Evolutionary conservation across 23 red algal species (phyloP), one percentile per base, ranked within the genome.

Genomic region (Agarophyton chilense): DNA sequence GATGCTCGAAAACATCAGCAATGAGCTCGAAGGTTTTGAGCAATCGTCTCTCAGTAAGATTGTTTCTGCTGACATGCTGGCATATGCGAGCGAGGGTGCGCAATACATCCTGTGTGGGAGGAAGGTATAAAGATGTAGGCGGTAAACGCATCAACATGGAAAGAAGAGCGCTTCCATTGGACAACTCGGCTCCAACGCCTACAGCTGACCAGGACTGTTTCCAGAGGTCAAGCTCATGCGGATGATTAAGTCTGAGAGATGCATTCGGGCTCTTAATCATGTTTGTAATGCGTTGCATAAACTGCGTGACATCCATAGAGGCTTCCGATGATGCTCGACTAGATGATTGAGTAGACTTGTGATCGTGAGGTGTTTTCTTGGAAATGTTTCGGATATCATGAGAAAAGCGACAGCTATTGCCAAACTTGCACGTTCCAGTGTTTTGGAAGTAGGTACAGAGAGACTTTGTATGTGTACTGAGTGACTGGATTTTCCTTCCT

Each of bases 1-100:
- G 58, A 72, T 49, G 26, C 32, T 86, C 64, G 49, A 71, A 60
- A 24, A 86, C 82, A 72, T 86, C 82, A 45, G 82, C 82, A 12
- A 86, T 61, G 22, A 50, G 26, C 66, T 86, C 82, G 14, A 86
- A 39, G 7, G 38, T 72, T 19, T 86, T 63, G 39, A 82, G 49
- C 9, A 58, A 21, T 21, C 19, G 9, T 14, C 32, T 38, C 17
- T 52, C 78, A 6, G 28, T 6, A 36, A 53, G 10, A 7, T 55
- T 74, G 3, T 46, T 17, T 2, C 4, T 41, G 18, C 13, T 24
- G 10, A 35, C 0, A 53, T 49, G 18, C 9, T 72, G 32, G 10
- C 41, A 61, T 26, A 86, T 16, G 32, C 36, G 35, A 17, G 41
- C 21, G 8, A 46, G 41, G 13, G 57, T 61, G 13, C 64, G 35